Percentiles rank a stretch among this genome's conserved stretches.
Evolutionary conservation across 1,284 basidiomycete species (phyloP).

Genomic region (Sanghuangporus sanghuang): DNA sequence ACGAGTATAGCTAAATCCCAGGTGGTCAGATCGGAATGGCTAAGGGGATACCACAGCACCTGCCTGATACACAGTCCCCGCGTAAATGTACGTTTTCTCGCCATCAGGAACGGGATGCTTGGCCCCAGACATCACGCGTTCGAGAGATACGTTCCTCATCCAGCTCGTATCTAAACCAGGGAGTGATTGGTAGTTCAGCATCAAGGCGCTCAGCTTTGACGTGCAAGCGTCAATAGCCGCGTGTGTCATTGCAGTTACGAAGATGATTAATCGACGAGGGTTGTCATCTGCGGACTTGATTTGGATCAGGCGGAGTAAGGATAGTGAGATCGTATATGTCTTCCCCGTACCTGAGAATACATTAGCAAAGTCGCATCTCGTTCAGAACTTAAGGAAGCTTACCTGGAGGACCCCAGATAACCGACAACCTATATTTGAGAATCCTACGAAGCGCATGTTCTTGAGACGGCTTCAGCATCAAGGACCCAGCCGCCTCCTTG

Average conservation of each 20-base stretch:
- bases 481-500: conserved; percentile 28
- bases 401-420: conserved; percentile 47
- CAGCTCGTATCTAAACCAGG: conserved; percentile 32
- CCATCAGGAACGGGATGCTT: conserved; percentile 31
- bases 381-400: conserved; percentile 9
- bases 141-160: conserved; percentile 34
- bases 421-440: conserved; percentile 36
- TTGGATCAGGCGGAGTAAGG: conserved; percentile 39
- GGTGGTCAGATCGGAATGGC: not conserved
- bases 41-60: not conserved
- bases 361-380: not conserved
- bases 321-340: conserved; percentile 44
- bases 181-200: conserved; percentile 33
- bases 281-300: conserved; percentile 29
- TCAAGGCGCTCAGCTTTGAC: conserved; percentile 34
- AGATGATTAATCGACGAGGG: conserved; percentile 32
- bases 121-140: conserved; percentile 36
- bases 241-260: conserved; percentile 46
- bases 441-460: conserved; percentile 38
- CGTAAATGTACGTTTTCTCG: conserved; percentile 33
- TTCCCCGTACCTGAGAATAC: conserved; percentile 39
- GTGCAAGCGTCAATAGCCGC: conserved; percentile 44
- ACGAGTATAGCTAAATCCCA: conserved; percentile 36
- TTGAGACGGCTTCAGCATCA: conserved; percentile 41
- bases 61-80: conserved; percentile 45